Evolutionary conservation across 2,329 filamentous ascomycete species (phyloP).

Genomic region (Aspergillus unguis): DNA sequence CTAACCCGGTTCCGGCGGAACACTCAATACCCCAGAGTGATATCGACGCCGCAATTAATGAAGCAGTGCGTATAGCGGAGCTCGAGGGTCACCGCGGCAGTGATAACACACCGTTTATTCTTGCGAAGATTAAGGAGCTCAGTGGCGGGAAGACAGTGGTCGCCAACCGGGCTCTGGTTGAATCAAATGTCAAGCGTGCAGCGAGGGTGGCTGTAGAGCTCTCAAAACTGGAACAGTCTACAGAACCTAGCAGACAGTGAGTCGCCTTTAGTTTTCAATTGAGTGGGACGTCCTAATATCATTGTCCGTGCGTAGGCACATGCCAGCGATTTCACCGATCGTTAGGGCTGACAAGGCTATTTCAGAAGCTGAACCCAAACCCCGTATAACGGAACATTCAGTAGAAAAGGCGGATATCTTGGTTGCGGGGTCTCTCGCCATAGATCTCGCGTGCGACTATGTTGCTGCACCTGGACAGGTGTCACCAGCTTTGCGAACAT

Average conservation of each 20-base stretch:
- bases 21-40: conserved; percentile 66
- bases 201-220: conserved; percentile 64
- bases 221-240: conserved; percentile 50
- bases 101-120: conserved; percentile 79
- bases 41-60: conserved; percentile 67
- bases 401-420: conserved; percentile 61
- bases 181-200: conserved; percentile 64
- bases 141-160: conserved; percentile 67
- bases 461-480: conserved; percentile 43
- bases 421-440: conserved; percentile 83
- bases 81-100: conserved; percentile 67
- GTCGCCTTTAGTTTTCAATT: conserved; percentile 25
- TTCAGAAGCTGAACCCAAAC: conserved; percentile 18
- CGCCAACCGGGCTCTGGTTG: conserved; percentile 70
- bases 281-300: conserved; percentile 34
- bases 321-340: conserved; percentile 31
- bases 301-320: conserved; percentile 33
- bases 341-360: conserved; percentile 22
- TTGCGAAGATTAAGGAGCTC: conserved; percentile 74
- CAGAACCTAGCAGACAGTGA: conserved; percentile 35
- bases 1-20: conserved; percentile 77
- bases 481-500: conserved; percentile 62
- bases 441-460: conserved; percentile 85
- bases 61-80: conserved; percentile 63
- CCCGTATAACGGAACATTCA: conserved; percentile 8